A percentile compares a stretch with the other conserved stretches of the same genome.
phyloP scores from a whole-genome alignment of 2,329 filamentous ascomycete genomes.

The Fusarium metavorans region DNA sequence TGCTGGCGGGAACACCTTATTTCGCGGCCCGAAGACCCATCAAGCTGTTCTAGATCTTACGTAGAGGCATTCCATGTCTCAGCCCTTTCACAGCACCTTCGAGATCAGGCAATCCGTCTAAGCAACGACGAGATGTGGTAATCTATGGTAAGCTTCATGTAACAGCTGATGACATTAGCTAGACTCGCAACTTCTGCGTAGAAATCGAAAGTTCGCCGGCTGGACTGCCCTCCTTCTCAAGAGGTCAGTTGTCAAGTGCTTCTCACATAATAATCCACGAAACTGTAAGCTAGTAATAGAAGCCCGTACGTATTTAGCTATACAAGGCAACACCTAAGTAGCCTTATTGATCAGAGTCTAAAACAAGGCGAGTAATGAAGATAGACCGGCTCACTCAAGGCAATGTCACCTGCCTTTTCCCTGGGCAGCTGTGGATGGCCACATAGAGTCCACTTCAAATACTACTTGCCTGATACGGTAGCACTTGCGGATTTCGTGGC shows the following conservation, averaged over 20 bases:
- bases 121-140: not conserved
- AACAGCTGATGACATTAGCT: not conserved
- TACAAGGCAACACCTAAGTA: not conserved
- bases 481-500: not conserved
- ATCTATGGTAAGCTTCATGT: not conserved
- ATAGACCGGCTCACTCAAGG: not conserved
- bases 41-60: not conserved
- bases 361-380: not conserved
- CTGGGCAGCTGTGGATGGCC: not conserved
- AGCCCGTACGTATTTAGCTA: not conserved
- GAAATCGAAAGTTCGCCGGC: not conserved
- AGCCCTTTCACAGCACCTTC: not conserved
- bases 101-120: not conserved
- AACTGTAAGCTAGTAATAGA: not conserved
- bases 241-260: not conserved
- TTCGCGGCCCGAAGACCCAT: not conserved
- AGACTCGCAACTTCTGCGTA: not conserved
- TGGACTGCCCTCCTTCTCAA: not conserved
- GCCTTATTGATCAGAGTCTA: not conserved
- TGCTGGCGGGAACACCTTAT: not conserved
- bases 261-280: not conserved
- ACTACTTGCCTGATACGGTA: not conserved
- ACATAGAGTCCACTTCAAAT: not conserved
- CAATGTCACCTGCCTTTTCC: not conserved
- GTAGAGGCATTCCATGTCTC: not conserved